Base-by-base conservation (phyloP, 371 early-diverging fungal species). In the Saksenaea vasiformis region DNA sequence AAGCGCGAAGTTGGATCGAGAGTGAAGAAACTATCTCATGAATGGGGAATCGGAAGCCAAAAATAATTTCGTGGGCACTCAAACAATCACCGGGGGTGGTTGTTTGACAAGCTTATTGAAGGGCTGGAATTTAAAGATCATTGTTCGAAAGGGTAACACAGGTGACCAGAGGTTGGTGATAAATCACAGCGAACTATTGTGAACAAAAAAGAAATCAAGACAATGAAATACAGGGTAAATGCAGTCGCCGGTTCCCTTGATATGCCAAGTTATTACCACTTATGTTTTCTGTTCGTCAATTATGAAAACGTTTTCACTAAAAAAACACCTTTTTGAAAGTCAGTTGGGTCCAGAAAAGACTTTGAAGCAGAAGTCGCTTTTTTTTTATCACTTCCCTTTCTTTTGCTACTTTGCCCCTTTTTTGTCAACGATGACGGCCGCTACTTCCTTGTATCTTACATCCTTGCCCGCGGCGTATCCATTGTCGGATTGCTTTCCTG, bases 401-500 rank as follows among this genome's bases (percentile, higher is more conserved):
- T 47, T 22, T 47, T 19, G 3, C 22, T 47, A 47, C 51, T 47
- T 22, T 22, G 2, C 51, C 17, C 51, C 22, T 11, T 47, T 47
- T 47, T 22, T 47, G 5, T 47, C 10, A 47, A 47, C 17, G 51
- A 47, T 47, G 51, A 47, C 51, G 24, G 22, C 51, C 51, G 51
- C 51, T 22, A 22, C 51, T 47, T 47, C 51, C 17, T 47, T 47
- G 24, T 47, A 47, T 47, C 51, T 19, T 47, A 47, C 51, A 47
- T 47, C 51, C 22, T 47, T 22, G 51, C 39, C 39, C n/a, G 51
- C 51, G 51, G 51, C 22, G 3, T 47, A 47, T 11, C 51, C 51
- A 47, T 47, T 47, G 22, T 47, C 51, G 51, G 51, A 47, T 47
- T 47, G 51, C 51, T 65, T 36, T 27, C 39, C 60, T 44, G 59